Evolutionary conservation across 352 stramenopile genomes (phyloP).

Genomic region (Albugo laibachii): DNA sequence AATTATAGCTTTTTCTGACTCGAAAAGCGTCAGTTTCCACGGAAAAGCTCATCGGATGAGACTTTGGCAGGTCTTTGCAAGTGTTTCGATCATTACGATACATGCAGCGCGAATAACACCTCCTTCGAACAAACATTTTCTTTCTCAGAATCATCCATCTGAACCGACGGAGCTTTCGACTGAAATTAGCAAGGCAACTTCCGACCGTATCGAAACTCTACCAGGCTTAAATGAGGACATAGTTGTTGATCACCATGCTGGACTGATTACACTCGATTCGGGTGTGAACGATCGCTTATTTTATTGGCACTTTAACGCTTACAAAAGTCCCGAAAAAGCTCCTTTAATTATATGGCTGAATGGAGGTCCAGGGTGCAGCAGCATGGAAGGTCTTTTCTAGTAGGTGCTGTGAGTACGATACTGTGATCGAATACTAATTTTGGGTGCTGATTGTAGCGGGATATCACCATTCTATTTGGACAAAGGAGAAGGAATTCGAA

Average conservation of each 20-base stretch:
- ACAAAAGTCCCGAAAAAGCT: slow-evolving; percentile 18
- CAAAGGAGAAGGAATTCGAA: slow-evolving; percentile 21
- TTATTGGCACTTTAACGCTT: slow-evolving; percentile 60
- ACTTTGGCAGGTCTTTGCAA: too few relatives aligned
- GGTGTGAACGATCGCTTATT: slow-evolving; percentile 38
- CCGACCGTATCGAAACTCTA: slow-evolving; percentile 6
- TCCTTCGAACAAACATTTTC: too few relatives aligned
- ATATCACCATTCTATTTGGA: slow-evolving; percentile 51
- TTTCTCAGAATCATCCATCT: too few relatives aligned
- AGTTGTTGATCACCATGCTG: slow-evolving; percentile 47
- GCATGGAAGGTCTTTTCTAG: slow-evolving; percentile 59
- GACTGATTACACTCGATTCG: slow-evolving; percentile 26
- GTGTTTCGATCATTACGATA: too few relatives aligned
- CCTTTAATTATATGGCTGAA: slow-evolving; percentile 66
- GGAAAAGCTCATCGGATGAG: too few relatives aligned
- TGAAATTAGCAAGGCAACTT: too few relatives aligned
- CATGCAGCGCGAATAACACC: too few relatives aligned
- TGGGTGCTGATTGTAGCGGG: slow-evolving; percentile 10
- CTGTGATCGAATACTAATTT: neutral
- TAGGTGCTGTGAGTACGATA: slow-evolving; percentile 9
- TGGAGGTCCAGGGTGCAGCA: slow-evolving; percentile 61
- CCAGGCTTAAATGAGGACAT: slow-evolving; percentile 24
- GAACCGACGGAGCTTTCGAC: too few relatives aligned
- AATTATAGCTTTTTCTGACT: too few relatives aligned
- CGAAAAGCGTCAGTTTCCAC: too few relatives aligned